These are phyloP conservation scores for Thielaviopsis populi DNA, from an alignment of 2,329 filamentous ascomycete genomes.

Conservation along the genomic window DNA sequence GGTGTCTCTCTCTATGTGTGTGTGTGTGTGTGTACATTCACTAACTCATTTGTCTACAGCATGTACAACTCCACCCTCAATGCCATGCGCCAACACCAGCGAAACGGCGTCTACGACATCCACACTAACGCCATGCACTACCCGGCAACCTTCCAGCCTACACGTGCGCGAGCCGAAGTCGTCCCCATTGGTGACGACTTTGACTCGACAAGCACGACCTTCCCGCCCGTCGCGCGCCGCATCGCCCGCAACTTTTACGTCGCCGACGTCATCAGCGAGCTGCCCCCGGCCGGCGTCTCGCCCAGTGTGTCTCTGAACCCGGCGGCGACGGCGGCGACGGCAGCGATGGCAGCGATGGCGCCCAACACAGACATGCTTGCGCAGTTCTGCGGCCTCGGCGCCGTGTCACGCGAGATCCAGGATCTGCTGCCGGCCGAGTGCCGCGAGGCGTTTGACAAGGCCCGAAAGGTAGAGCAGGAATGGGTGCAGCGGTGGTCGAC, in stretches of 20 bases:
- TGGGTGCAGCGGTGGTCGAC: slow-evolving; percentile 64
- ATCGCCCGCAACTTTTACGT: slow-evolving; percentile 43
- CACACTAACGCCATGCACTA: slow-evolving; percentile 89
- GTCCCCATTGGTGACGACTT: slow-evolving; percentile 25
- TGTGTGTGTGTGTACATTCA: neutral
- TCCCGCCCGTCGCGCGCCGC: slow-evolving; percentile 34
- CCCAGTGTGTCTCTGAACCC: slow-evolving; percentile 30
- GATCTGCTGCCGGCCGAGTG: slow-evolving; percentile 55
- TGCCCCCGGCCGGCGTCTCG: slow-evolving; percentile 33
- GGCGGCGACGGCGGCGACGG: slow-evolving; percentile 22
- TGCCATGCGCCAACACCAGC: slow-evolving; percentile 50
- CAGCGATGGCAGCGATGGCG: too few relatives aligned
- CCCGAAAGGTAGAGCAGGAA: slow-evolving; percentile 45
- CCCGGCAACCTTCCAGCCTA: slow-evolving; percentile 77
- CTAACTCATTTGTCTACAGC: slow-evolving; percentile 32
- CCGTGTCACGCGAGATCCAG: slow-evolving; percentile 49
- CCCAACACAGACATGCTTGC: slow-evolving; percentile 31
- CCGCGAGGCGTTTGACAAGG: slow-evolving; percentile 54
- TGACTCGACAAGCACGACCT: slow-evolving; percentile 24
- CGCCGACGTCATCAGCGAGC: slow-evolving; percentile 40
- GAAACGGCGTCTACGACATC: slow-evolving; percentile 73
- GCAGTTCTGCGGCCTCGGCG: slow-evolving; percentile 45
- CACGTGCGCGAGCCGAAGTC: slow-evolving; percentile 62
- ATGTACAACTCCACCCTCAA: slow-evolving; percentile 69
- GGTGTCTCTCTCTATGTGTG: neutral